Percentiles rank a stretch among this genome's conserved stretches.
phyloP scores from a whole-genome alignment of 2,329 filamentous ascomycete genomes.

The Acrocalymma vagum region DNA sequence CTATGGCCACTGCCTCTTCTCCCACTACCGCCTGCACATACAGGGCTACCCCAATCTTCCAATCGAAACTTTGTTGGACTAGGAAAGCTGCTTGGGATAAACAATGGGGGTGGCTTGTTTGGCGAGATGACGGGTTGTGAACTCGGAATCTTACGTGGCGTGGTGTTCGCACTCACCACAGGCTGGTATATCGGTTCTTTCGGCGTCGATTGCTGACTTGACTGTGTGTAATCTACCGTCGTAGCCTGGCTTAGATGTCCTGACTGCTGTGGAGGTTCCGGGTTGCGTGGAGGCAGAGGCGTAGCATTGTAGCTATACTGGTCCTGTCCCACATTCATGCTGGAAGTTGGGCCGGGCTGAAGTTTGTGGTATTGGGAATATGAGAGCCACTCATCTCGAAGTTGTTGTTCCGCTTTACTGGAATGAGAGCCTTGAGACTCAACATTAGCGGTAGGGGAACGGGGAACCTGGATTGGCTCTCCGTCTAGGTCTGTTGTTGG shows the following conservation, averaged over 20 bases:
- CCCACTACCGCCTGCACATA: constrained; percentile 20
- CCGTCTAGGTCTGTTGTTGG: constrained; percentile 26
- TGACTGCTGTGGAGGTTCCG: constrained; percentile 7
- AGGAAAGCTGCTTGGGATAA: constrained; percentile 45
- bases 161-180: constrained; percentile 24
- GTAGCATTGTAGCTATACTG: constrained; percentile 37
- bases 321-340: constrained; percentile 35
- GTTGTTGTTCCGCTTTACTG: constrained; percentile 42
- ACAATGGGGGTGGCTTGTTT: constrained; percentile 34
- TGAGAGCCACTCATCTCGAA: constrained; percentile 38
- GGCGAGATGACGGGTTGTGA: constrained; percentile 31
- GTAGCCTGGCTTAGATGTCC: constrained; percentile 40
- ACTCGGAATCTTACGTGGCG: constrained; percentile 28
- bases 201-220: constrained; percentile 25
- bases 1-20: constrained; percentile 11
- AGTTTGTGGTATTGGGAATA: constrained; percentile 41
- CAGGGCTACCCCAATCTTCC: constrained; percentile 37
- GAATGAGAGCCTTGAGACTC: constrained; percentile 38
- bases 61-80: constrained; percentile 30
- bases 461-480: constrained; percentile 29
- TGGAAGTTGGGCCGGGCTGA: constrained; percentile 27
- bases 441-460: constrained; percentile 26
- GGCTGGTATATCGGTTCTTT: constrained; percentile 21
- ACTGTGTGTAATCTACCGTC: constrained; percentile 33
- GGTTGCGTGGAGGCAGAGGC: constrained; percentile 13